phyloP scores from a whole-genome alignment of 2,329 filamentous ascomycete genomes.

The Penicillium fuscoglaucum region DNA sequence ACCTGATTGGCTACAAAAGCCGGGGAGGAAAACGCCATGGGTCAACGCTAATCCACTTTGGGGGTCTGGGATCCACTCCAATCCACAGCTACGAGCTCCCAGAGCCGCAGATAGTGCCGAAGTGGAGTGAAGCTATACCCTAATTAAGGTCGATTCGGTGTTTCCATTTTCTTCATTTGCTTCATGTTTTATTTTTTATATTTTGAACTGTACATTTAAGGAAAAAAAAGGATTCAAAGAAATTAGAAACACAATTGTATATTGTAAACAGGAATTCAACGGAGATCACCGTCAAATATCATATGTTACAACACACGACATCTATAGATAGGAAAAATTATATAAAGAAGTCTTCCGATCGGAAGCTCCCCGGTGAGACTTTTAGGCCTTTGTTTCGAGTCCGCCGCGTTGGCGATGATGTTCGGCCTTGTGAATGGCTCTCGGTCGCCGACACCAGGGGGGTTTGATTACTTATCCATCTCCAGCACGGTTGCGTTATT shows the following conservation, averaged over 20 bases:
- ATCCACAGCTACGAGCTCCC: conserved; percentile 27
- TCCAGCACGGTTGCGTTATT: conserved; percentile 10
- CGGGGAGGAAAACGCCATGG: conserved; percentile 19
- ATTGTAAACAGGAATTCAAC: background rate
- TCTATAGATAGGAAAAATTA: background rate
- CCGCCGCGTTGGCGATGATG: conserved; percentile 5
- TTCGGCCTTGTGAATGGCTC: conserved; percentile 13
- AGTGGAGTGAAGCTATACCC: conserved; percentile 16
- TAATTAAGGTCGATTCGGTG: conserved; percentile 1
- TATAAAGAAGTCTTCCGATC: conserved; percentile 1
- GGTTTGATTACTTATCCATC: conserved; percentile 1
- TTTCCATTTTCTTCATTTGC: background rate
- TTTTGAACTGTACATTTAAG: background rate
- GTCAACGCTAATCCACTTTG: background rate
- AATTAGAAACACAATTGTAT: background rate
- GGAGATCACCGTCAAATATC: background rate
- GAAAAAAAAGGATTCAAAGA: background rate
- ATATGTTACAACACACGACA: background rate
- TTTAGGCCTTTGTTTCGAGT: conserved; percentile 9
- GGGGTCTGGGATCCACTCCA: background rate
- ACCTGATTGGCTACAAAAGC: conserved; percentile 20
- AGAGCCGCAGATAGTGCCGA: conserved; percentile 31
- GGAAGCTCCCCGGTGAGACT: conserved; percentile 9
- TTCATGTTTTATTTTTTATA: background rate
- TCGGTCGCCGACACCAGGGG: conserved; percentile 10